phyloP scores from a whole-genome alignment of 2,329 filamentous ascomycete species.

The Pseudogymnoascus pannorum region DNA sequence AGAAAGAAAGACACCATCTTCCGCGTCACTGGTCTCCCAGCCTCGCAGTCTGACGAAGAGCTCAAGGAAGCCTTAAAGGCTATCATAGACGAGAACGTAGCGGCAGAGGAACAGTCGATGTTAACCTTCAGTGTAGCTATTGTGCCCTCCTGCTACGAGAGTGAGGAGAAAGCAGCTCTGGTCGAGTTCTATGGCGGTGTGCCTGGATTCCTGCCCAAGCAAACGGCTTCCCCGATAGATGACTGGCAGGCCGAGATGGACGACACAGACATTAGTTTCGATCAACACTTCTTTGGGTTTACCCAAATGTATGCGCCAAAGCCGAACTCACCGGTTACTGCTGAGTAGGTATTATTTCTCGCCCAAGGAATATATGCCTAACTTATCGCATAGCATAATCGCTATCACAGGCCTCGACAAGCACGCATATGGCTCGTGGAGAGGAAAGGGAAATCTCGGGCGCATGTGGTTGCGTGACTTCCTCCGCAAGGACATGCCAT shows the following conservation, averaged over 20 bases:
- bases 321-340: conserved; percentile 8
- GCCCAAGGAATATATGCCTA: background rate
- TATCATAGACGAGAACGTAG: conserved; percentile 10
- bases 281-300: conserved; percentile 24
- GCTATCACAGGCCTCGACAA: conserved; percentile 26
- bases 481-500: conserved; percentile 24
- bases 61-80: conserved; percentile 1
- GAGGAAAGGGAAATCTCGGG: conserved; percentile 19
- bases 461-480: conserved; percentile 30
- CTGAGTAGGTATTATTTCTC: conserved; percentile 15
- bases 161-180: conserved; percentile 10
- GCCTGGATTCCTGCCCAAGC: conserved; percentile 13
- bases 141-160: conserved; percentile 13
- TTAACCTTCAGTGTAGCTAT: background rate
- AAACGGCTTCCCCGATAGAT: conserved; percentile 10
- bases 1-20: conserved; percentile 1
- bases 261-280: conserved; percentile 20
- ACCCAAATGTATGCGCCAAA: conserved; percentile 22
- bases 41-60: conserved; percentile 13
- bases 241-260: conserved; percentile 15
- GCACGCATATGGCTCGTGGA: conserved; percentile 30
- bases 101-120: conserved; percentile 6
- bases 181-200: conserved; percentile 14
- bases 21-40: conserved; percentile 15
- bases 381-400: conserved; percentile 20